phyloP scores from a whole-genome alignment of 2,329 filamentous ascomycete species.

The Neofusicoccum laricinum region DNA sequence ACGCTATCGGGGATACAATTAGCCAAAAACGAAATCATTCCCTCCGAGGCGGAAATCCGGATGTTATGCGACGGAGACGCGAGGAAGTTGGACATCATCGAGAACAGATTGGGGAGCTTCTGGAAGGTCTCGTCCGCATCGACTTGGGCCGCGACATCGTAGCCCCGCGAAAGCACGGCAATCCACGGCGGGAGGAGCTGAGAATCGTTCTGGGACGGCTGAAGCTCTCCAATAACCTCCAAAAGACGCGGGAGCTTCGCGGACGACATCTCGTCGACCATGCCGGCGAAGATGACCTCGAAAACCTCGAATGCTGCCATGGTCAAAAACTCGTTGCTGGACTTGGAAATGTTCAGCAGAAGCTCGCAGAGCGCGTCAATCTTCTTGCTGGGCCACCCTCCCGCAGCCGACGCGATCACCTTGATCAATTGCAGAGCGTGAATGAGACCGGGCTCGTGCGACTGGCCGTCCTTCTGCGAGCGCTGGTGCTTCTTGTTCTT shows the following conservation, averaged over 20 bases:
- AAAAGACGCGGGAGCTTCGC: conserved; percentile 85
- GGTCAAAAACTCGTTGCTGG: conserved; percentile 91
- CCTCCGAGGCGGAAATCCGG: conserved; percentile 89
- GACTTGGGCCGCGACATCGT: conserved; percentile 87
- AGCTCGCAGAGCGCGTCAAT: conserved; percentile 90
- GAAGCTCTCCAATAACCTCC: conserved; percentile 87
- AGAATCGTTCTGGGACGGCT: conserved; percentile 88
- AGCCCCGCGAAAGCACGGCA: conserved; percentile 88
- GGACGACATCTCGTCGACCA: conserved; percentile 83
- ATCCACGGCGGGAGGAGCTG: conserved; percentile 96
- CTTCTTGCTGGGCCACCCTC: conserved; percentile 95
- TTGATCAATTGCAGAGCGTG: conserved; percentile 91
- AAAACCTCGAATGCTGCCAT: conserved; percentile 97
- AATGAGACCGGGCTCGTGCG: conserved; percentile 79
- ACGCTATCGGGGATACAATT: conserved; percentile 84
- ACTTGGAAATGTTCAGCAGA: conserved; percentile 81
- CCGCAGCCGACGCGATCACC: conserved; percentile 79
- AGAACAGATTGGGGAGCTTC: conserved; percentile 82
- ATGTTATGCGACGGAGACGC: conserved; percentile 89
- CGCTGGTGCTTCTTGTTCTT: conserved; percentile 63
- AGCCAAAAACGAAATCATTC: conserved; percentile 85
- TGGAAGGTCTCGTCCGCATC: conserved; percentile 88
- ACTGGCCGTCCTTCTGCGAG: conserved; percentile 51
- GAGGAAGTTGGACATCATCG: conserved; percentile 75
- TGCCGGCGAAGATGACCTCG: conserved; percentile 90